Base-by-base conservation (phyloP, 2,329 filamentous ascomycete genomes). In the Diaporthe destruens region DNA sequence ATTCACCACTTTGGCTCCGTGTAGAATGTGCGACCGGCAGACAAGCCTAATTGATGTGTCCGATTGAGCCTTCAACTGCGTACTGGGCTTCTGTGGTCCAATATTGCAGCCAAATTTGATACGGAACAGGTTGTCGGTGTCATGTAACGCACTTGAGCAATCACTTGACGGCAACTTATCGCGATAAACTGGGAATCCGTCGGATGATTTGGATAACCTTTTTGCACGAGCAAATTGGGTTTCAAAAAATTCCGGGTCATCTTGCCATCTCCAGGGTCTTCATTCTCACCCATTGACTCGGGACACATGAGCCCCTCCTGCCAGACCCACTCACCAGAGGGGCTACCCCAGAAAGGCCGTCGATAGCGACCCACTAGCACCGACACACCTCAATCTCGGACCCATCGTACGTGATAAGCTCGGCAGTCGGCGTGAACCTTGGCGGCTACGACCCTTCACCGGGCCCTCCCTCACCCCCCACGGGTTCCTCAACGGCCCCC, bases 301-400 rank as follows among this genome's bases (percentile, higher is more conserved):
- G 29, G 29, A 29, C 51, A 39, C 51, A 49, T 49, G n/a, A 59
- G 34, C 54, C 34, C 66, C 66, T 66, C 66, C 66, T 51, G 2
- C 20, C 34, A 53, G 69, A 66, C 69, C 72, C 72, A 69, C 72
- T 36, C 61, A 65, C 72, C 72, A 74, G 72, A 72, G 72, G 69
- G 65, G 69, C 44, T 57, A 74, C 55, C 72, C 69, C 51, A 32
- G 70, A 54, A 65, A 65, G 63, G 20, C 18, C 32, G 42, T 51
- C 44, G 7, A 47, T 18, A 20, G 23, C 9, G 54, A n/a, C 53
- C 72, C 72, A 73, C 72, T 39, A 53, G 18, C 18, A 57, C 39
- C 56, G 54, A 32, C 63, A 56, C 69, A 39, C 32, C 39, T 55
- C 68, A 71, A 71, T 71, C 69, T 73, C 36, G 61, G 29, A 9